Evolutionary conservation across 495 filamentous ascomycete species (phyloP), one percentile per base, ranked within the genome.

Genomic region (Trypethelium eluteriae): DNA sequence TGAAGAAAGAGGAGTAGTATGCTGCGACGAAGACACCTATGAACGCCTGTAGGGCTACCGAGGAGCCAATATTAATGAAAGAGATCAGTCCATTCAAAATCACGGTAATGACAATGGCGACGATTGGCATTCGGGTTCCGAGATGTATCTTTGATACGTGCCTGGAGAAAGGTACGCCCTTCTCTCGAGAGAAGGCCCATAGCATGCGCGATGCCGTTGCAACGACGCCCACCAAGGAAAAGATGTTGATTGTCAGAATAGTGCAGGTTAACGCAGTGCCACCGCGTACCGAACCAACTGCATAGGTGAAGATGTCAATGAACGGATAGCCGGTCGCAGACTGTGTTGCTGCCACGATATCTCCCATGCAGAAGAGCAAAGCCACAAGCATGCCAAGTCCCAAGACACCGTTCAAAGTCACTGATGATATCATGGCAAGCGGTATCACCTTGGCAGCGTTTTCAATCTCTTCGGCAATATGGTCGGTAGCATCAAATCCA

Each of bases 111-210:
- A 65, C 6, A 16, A 71, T 59, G 2, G 70, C 64, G 18, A 63
- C 64, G 39, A 69, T 38, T 16, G 70, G 70, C n/a, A 70, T 66
- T 34, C 46, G 63, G 2, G 50, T 44, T 44, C 35, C n/a, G n/a
- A 9, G 14, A 62, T 39, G n/a, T 32, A 69, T 50, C 25, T 67
- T 18, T 34, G 39, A 47, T 35, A 66, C 10, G 38, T 38, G 36
- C 18, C n/a, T 57, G 59, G 61, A 70, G 49, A 61, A 61, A 9
- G 68, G 68, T 3, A 70, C 14, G 14, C 70, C 70, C 3, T 59
- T 46, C 25, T 72, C 70, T 12, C 70, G 46, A 10, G 70, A 64
- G 39, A 71, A 71, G 2, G 67, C 62, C 70, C 70, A 71, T n/a
- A 67, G n/a, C 38, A 65, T 68, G 7, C 70, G 63, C 44, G 65